Evolutionary conservation across 2,329 filamentous ascomycete species (phyloP).

Genomic region (Arthrocladium fulminans): DNA sequence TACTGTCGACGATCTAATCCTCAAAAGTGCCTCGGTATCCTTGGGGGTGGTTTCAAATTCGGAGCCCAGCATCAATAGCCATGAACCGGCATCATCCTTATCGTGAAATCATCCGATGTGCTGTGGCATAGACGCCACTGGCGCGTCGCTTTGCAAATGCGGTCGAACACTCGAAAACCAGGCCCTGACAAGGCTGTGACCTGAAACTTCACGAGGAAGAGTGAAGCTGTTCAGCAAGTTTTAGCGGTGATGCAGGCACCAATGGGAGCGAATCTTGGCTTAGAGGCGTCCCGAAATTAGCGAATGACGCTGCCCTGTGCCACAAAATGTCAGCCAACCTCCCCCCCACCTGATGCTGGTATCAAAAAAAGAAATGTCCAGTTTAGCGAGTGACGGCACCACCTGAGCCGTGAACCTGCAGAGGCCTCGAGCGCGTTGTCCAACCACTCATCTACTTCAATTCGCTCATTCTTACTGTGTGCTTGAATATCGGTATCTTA

Average conservation of each 20-base stretch:
- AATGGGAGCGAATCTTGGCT: background rate
- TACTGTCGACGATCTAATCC: background rate
- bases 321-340: background rate
- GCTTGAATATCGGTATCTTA: background rate
- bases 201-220: background rate
- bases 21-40: too few species aligned
- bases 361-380: background rate
- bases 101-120: too few species aligned
- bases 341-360: background rate
- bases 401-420: background rate
- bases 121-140: background rate
- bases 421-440: background rate
- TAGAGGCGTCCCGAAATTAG: background rate
- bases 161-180: background rate
- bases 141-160: background rate
- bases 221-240: background rate
- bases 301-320: background rate
- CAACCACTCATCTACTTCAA: background rate
- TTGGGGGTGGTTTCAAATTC: too few species aligned
- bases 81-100: too few species aligned
- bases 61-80: too few species aligned
- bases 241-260: background rate
- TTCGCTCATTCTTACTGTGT: constrained; percentile 2
- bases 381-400: background rate
- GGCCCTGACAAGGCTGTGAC: background rate